These are phyloP conservation scores for Colletotrichum musae DNA, from an alignment of 2,329 filamentous ascomycete species.

Conservation along the genomic window DNA sequence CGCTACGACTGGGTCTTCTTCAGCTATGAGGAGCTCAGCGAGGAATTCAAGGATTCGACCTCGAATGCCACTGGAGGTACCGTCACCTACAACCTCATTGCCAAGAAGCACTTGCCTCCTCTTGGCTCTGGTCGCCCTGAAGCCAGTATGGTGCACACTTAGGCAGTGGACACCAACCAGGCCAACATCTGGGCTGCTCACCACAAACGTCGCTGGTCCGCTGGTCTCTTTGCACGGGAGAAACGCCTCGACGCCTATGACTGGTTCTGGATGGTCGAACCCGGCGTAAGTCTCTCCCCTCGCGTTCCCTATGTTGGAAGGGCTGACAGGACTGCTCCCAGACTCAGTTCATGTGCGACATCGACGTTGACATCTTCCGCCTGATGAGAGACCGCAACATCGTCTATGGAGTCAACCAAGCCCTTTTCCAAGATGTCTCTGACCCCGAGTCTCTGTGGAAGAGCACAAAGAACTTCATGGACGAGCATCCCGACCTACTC, in stretches of 20 bases:
- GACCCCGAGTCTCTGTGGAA: slow-evolving; percentile 62
- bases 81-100: slow-evolving; percentile 80
- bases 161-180: slow-evolving; percentile 74
- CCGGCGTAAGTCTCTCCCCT: slow-evolving; percentile 62
- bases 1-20: slow-evolving; percentile 93
- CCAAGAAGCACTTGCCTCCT: slow-evolving; percentile 82
- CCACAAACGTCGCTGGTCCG: slow-evolving; percentile 87
- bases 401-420: slow-evolving; percentile 78
- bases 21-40: slow-evolving; percentile 83
- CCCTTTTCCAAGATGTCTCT: slow-evolving; percentile 60
- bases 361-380: slow-evolving; percentile 88
- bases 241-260: slow-evolving; percentile 74
- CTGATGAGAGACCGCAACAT: slow-evolving; percentile 89
- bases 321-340: slow-evolving; percentile 46
- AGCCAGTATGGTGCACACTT: slow-evolving; percentile 74
- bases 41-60: slow-evolving; percentile 80
- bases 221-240: slow-evolving; percentile 85
- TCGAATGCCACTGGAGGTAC: slow-evolving; percentile 78
- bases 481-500: slow-evolving; percentile 58
- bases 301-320: background rate
- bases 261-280: slow-evolving; percentile 74
- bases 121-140: slow-evolving; percentile 77
- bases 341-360: slow-evolving; percentile 69
- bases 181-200: slow-evolving; percentile 76
- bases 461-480: slow-evolving; percentile 61